Percentiles rank a stretch among this genome's conserved stretches.
Evolutionary conservation across 192 early-diverging fungal genomes (phyloP).

Genomic region (Cladochytrium replicatum): DNA sequence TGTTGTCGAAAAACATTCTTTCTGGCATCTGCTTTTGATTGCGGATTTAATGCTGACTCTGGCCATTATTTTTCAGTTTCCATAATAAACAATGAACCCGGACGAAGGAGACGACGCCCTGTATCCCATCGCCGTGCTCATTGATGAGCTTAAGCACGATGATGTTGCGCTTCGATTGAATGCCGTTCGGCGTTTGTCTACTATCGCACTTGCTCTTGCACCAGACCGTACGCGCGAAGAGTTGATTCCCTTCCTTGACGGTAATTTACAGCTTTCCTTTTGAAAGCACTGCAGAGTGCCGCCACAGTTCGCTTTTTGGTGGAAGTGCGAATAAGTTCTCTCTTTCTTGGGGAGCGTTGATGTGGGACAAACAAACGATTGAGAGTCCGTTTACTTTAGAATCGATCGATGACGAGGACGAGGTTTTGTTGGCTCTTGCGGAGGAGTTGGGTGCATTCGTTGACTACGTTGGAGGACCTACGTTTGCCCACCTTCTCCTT

Average conservation of each 20-base stretch:
- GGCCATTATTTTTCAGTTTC: too few species aligned
- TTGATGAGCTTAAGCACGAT: constrained; percentile 91
- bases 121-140: constrained; percentile 80
- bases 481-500: constrained; percentile 76
- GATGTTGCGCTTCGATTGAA: constrained; percentile 75
- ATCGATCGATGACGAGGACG: constrained; percentile 99
- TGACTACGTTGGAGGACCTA: constrained; percentile 84
- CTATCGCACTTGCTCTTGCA: constrained; percentile 88
- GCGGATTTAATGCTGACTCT: too few species aligned
- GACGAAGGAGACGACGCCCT: constrained; percentile 40
- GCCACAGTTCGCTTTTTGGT: too few species aligned
- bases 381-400: too few species aligned
- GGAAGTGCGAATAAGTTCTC: too few species aligned
- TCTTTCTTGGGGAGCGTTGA: too few species aligned
- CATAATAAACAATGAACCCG: too few species aligned
- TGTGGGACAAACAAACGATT: too few species aligned
- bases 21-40: too few species aligned
- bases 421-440: constrained; percentile 85
- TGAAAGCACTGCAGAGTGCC: too few species aligned
- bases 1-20: too few species aligned
- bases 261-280: too few species aligned
- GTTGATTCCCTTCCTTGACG: constrained; percentile 96
- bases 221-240: constrained; percentile 89
- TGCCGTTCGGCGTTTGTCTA: constrained; percentile 67
- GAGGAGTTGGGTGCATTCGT: constrained; percentile 90